Evolutionary conservation across 1,284 basidiomycete genomes (phyloP), one percentile per base, ranked within the genome.

Genomic region (Phenoliferia sp.): DNA sequence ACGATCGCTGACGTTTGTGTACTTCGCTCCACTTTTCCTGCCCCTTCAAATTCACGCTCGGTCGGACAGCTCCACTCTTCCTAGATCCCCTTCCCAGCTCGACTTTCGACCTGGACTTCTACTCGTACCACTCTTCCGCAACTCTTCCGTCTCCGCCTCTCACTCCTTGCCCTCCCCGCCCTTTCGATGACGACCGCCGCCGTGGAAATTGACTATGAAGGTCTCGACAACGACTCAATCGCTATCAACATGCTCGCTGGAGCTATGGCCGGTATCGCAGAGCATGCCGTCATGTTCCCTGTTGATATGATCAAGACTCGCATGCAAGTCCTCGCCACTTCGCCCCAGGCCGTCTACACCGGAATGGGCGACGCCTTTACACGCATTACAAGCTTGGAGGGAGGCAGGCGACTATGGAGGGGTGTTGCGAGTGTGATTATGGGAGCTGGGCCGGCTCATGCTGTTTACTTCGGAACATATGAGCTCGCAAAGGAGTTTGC

Each of bases 291-390:
- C 78, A 99, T 99, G 90, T 99, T 92, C 79, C 96, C 96, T 3
- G 84, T 99, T 71, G 96, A 99, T 81, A 94, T 92, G 76, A 96
- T 99, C 80, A 98, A 99, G 94, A 99, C 96, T 52, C 92, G 96
- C 76, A 99, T 99, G 95, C 95, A 99, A 83, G 92, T 99, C 55
- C 89, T 98, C 44, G 77, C 79, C 15, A 83, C 90, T 3, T 88
- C 90, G 10, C 88, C 90, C 7, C 86, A 89, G 10, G 90, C 90
- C 10, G 85, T 91, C 31, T 93, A 95, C 81, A 89, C 88, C n/a
- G 88, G 90, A 31, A 88, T 95, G 73, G 88, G 89, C 35, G 88
- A 94, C 78, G 93, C 92, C 0, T 89, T 95, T 76, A 84, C 88
- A 65, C 87, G 90, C 64, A 94, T 98, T 83, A 90, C 92, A 5